Evolutionary conservation across 1,284 basidiomycete species (phyloP).

Genomic region (Hemileia vastatrix): DNA sequence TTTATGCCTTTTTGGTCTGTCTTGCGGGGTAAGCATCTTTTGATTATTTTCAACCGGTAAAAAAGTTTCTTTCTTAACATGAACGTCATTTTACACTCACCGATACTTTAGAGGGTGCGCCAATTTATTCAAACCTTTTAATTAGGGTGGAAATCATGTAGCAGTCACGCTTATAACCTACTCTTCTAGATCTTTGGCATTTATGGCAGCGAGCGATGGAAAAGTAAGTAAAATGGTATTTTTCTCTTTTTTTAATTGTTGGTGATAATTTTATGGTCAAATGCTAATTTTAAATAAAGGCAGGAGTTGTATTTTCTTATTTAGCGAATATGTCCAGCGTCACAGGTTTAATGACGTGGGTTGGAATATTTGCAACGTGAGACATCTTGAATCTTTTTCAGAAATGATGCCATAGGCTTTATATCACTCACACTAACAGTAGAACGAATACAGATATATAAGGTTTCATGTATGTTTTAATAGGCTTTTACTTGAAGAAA

Average conservation of each 20-base stretch:
- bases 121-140: neutral
- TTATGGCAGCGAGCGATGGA: conserved; percentile 34
- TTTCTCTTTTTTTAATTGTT: conserved; percentile 61
- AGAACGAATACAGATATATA: conserved; percentile 13
- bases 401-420: neutral
- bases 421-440: neutral
- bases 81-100: neutral
- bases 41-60: neutral
- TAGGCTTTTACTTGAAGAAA: neutral
- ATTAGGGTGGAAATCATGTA: neutral
- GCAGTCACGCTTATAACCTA: neutral
- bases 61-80: too few species aligned
- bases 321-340: conserved; percentile 33
- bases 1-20: conserved; percentile 18
- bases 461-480: conserved; percentile 16
- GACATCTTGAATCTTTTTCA: conserved; percentile 53
- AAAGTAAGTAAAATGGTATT: conserved; percentile 48
- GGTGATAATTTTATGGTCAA: conserved; percentile 57
- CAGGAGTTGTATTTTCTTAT: conserved; percentile 16
- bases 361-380: conserved; percentile 68
- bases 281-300: conserved; percentile 62
- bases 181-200: conserved; percentile 54
- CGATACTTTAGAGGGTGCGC: neutral
- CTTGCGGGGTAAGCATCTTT: conserved; percentile 8
- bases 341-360: conserved; percentile 66